A percentile compares a stretch with the other conserved stretches of the same genome.
These are phyloP conservation scores for Calocybe gangraenosa DNA, from an alignment of 768 basidiomycete species.

Conservation along the genomic window DNA sequence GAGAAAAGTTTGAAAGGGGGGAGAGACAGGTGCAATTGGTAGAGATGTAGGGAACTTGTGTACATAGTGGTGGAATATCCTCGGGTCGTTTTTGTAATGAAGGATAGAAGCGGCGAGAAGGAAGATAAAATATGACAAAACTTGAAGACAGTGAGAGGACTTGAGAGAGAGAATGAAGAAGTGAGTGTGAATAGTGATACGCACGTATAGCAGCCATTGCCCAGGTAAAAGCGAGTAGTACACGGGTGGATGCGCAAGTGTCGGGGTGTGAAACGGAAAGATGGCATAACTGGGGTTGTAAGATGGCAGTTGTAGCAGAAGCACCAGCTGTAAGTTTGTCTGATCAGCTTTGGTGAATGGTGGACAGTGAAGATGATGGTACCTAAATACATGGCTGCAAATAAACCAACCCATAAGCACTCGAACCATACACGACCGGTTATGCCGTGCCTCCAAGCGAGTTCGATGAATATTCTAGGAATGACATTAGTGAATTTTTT, in stretches of 20 bases:
- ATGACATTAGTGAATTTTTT: slow-evolving; percentile 4
- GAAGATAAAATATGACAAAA: slow-evolving; percentile 53
- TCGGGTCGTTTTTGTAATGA: slow-evolving; percentile 37
- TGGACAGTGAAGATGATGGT: slow-evolving; percentile 1
- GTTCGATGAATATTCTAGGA: slow-evolving; percentile 53
- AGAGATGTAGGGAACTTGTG: slow-evolving; percentile 35
- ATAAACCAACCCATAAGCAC: slow-evolving; percentile 53
- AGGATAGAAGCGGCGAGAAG: slow-evolving; percentile 42
- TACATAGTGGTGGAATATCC: slow-evolving; percentile 49
- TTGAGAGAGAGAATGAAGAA: slow-evolving; percentile 1
- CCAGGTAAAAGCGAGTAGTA: slow-evolving; percentile 54
- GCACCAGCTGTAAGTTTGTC: slow-evolving; percentile 41
- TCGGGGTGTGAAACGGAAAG: slow-evolving; percentile 8
- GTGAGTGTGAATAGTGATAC: slow-evolving; percentile 12
- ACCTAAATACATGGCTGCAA: slow-evolving; percentile 62
- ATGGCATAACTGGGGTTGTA: neutral
- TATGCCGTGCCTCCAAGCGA: slow-evolving; percentile 45
- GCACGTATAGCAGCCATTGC: slow-evolving; percentile 30
- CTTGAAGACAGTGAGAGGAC: too few species aligned
- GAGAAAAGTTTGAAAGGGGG: slow-evolving; percentile 28
- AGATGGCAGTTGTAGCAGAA: slow-evolving; percentile 38
- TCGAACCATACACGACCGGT: slow-evolving; percentile 72
- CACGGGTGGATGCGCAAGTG: slow-evolving; percentile 48
- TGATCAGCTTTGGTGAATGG: neutral
- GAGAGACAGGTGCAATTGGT: slow-evolving; percentile 16